Evolutionary conservation across 2,329 filamentous ascomycete genomes (phyloP).

Genomic region (Fusarium cicatricum): DNA sequence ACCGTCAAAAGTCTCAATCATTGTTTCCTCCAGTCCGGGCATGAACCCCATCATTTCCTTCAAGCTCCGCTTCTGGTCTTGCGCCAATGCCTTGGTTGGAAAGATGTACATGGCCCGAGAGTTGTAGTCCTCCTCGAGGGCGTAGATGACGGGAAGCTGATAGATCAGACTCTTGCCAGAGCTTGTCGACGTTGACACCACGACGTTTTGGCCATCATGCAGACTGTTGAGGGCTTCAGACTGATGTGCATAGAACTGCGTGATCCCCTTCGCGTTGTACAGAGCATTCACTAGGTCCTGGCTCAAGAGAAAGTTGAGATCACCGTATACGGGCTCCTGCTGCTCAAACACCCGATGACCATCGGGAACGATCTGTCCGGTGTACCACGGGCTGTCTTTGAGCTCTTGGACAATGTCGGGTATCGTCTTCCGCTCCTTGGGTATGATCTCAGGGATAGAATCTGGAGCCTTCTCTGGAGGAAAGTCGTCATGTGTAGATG

Average conservation of each 20-base stretch:
- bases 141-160: slow-evolving; percentile 89
- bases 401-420: slow-evolving; percentile 87
- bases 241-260: slow-evolving; percentile 88
- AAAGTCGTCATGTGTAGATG: slow-evolving; percentile 53
- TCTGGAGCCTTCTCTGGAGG: slow-evolving; percentile 46
- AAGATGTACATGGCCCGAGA: slow-evolving; percentile 97
- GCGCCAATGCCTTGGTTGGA: slow-evolving; percentile 93
- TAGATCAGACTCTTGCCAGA: slow-evolving; percentile 99
- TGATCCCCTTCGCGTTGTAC: slow-evolving; percentile 90
- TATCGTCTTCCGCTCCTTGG: slow-evolving; percentile 80
- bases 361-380: slow-evolving; percentile 89
- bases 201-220: slow-evolving; percentile 82
- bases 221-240: slow-evolving; percentile 92
- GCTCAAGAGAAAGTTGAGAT: slow-evolving; percentile 85
- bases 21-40: slow-evolving; percentile 74
- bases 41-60: slow-evolving; percentile 86
- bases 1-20: slow-evolving; percentile 95
- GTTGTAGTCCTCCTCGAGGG: slow-evolving; percentile 78
- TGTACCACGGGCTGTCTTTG: slow-evolving; percentile 85
- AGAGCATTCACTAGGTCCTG: slow-evolving; percentile 95
- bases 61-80: slow-evolving; percentile 90
- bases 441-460: slow-evolving; percentile 74
- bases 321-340: slow-evolving; percentile 81
- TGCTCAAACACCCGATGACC: slow-evolving; percentile 91
- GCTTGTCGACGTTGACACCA: slow-evolving; percentile 93